A percentile compares a stretch with the other conserved stretches of the same genome.
phyloP scores from a whole-genome alignment of 345 rosid species.

The Linum usitatissimum region DNA sequence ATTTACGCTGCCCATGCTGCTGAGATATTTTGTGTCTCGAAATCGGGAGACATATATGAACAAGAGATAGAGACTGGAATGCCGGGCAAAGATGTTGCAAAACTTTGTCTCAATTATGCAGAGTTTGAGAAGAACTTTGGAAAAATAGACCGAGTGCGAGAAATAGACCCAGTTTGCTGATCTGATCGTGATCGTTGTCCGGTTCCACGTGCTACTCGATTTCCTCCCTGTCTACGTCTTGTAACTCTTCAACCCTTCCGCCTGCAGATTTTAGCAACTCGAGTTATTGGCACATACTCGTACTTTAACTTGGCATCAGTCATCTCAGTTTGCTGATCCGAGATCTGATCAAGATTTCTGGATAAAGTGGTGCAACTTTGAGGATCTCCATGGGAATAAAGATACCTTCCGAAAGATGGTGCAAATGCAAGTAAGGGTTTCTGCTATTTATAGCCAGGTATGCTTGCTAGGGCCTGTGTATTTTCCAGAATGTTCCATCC shows the following conservation, averaged over 20 bases:
- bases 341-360: constrained; percentile 80
- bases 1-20: constrained; percentile 89
- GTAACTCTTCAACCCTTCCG: too few relatives aligned
- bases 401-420: constrained; percentile 96
- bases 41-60: constrained; percentile 87
- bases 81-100: constrained; percentile 87
- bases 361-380: constrained; percentile 88
- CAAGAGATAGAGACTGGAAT: constrained; percentile 93
- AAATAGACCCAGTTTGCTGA: constrained; percentile 73
- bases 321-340: too few relatives aligned
- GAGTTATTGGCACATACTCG: too few relatives aligned
- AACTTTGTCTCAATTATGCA: constrained; percentile 80
- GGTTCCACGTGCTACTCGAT: too few relatives aligned
- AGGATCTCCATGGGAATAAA: constrained; percentile 89
- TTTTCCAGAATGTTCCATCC: not conserved
- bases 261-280: too few relatives aligned
- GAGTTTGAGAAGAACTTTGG: constrained; percentile 89
- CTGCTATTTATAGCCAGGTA: constrained; percentile 95
- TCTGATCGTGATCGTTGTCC: too few relatives aligned
- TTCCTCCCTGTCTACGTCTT: too few relatives aligned
- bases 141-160: constrained; percentile 86
- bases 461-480: not conserved
- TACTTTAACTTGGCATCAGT: too few relatives aligned
- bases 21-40: constrained; percentile 89
- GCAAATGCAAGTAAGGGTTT: constrained; percentile 72